Base-by-base conservation (phyloP, 352 stramenopile species). In the Halophytophthora batemanensis region DNA sequence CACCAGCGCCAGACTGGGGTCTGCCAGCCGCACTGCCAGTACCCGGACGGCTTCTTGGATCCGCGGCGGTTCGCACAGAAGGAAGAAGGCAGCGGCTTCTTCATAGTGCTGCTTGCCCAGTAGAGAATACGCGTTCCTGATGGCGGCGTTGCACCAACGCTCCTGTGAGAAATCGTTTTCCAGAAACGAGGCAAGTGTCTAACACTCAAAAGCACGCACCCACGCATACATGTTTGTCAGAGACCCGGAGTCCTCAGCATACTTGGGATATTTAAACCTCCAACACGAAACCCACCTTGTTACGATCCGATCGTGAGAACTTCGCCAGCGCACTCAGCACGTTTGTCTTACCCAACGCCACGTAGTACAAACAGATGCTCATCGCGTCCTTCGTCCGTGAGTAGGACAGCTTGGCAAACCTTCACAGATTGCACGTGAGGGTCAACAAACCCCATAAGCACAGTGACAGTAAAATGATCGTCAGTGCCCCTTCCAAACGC, bases 121-220 rank as follows among this genome's bases (percentile, higher is more conserved):
- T 37, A 98, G 64, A 39, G 93, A 97, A 64, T 97, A 98, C 6
- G 93, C 95, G 64, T 98, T 98, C 50, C 96, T 97, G 38, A 97
- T 84, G 12, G 92, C 95, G 25, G 95, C 91, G 49, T 77, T 76
- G 33, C 61, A 78, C 84, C 84, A 94, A 21, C 82, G 75, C 47
- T 92, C 84, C 48, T 91, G 75, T 17, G 68, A 72, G 44, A 94
- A 94, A 42, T 94, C 77, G 42, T 94, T 81, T 15, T 90, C 72
- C 10, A 94, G 60, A 53, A 94, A 93, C 15, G 75, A 65, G 2
- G 79, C 58, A 23, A 94, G 61, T 15, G 77, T 90, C 83, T 93
- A 17, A 50, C n/a, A 45, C 28, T 21, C 25, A 31, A 8, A 31
- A 31, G 49, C 18, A 59, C 19, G 45, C 33, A 49, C 38, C 13